Percentiles rank a stretch among this genome's conserved stretches.
These are phyloP conservation scores for Saitozyma podzolica DNA, from an alignment of 768 basidiomycete genomes.

Conservation along the genomic window DNA sequence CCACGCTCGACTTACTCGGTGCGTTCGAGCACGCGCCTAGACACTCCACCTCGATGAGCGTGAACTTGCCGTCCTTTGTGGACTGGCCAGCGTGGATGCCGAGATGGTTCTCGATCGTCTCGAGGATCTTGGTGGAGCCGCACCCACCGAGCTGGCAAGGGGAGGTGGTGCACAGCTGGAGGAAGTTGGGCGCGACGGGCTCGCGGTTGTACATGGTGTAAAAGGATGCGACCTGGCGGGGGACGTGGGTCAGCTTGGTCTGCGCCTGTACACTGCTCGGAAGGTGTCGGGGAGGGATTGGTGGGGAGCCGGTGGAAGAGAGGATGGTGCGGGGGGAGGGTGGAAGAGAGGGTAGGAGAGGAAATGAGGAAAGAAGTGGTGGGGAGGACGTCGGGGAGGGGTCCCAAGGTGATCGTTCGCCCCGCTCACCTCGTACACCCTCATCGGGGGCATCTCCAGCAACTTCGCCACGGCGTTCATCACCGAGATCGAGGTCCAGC, in stretches of 20 bases:
- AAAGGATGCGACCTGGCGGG: slow-evolving; percentile 77
- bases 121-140: slow-evolving; percentile 85
- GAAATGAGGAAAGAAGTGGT: too few species aligned
- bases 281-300: background rate
- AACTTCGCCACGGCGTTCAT: slow-evolving; percentile 98
- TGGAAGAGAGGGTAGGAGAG: too few species aligned
- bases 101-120: slow-evolving; percentile 78
- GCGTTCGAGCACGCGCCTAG: slow-evolving; percentile 96
- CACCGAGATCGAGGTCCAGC: slow-evolving; percentile 96
- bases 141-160: slow-evolving; percentile 82
- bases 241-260: too few species aligned
- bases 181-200: slow-evolving; percentile 88
- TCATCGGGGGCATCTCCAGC: slow-evolving; percentile 93
- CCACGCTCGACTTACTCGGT: slow-evolving; percentile 41
- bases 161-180: slow-evolving; percentile 98
- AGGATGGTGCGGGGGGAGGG: background rate
- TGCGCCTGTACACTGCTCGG: background rate
- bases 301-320: background rate
- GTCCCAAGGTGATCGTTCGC: too few species aligned
- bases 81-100: slow-evolving; percentile 85
- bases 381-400: too few species aligned
- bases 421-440: slow-evolving; percentile 75
- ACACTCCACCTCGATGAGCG: slow-evolving; percentile 96
- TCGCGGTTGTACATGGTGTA: slow-evolving; percentile 99
- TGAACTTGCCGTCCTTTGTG: slow-evolving; percentile 95